Percentiles rank a stretch among this genome's conserved stretches.
These are phyloP conservation scores for Ganoderma boninense DNA, from an alignment of 1,284 basidiomycete species.

Conservation along the genomic window DNA sequence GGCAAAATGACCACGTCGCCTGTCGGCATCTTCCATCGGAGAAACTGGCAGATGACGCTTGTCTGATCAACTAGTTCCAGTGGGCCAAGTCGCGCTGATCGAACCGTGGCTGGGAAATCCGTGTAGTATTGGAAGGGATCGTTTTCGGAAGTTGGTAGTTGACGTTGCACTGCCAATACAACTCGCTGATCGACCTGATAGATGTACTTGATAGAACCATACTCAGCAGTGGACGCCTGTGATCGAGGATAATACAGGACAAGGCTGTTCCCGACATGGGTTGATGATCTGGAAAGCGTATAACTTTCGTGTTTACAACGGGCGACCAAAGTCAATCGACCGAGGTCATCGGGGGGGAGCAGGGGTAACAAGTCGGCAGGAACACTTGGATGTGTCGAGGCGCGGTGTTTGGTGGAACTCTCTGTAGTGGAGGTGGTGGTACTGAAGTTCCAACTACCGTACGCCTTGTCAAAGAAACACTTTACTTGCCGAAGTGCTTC, in stretches of 20 bases:
- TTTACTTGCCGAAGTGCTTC: constrained; percentile 6
- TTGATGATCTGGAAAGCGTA: constrained; percentile 6
- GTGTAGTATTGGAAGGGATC: constrained; percentile 11
- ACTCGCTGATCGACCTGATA: constrained; percentile 3
- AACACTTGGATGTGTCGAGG: background rate
- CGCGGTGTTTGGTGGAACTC: too few relatives aligned
- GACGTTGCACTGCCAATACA: constrained; percentile 11
- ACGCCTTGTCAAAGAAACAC: background rate
- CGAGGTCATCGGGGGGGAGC: background rate
- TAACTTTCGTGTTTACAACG: background rate
- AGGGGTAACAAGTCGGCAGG: background rate
- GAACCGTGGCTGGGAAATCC: background rate
- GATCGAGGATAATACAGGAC: background rate
- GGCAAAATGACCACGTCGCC: constrained; percentile 1
- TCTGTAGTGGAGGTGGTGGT: background rate
- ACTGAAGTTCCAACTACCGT: background rate
- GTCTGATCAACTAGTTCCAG: background rate
- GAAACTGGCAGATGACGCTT: background rate
- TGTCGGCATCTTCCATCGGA: background rate
- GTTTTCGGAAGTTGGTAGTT: background rate
- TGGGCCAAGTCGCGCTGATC: background rate
- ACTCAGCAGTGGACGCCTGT: background rate
- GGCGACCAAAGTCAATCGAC: background rate
- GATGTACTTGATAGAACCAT: constrained; percentile 17
- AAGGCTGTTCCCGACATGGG: constrained; percentile 17